Evolutionary conservation across 495 filamentous ascomycete species (phyloP).

Genomic region (Hypoxylon perforatum): DNA sequence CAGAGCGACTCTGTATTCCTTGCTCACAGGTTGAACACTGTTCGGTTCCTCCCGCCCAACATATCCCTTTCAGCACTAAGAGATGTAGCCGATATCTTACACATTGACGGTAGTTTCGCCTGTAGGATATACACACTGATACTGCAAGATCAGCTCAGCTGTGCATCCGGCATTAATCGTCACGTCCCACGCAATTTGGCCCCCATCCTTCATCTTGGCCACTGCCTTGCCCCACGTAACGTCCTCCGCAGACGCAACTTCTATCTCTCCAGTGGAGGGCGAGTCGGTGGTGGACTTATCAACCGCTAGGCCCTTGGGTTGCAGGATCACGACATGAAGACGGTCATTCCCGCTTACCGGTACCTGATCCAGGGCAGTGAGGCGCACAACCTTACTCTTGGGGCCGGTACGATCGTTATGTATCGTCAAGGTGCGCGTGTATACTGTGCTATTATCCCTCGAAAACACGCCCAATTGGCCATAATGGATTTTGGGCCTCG

Average conservation of each 20-base stretch:
- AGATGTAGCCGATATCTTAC: not conserved
- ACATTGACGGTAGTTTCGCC: conserved; percentile 46
- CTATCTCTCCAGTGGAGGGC: conserved; percentile 45
- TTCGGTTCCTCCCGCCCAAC: not conserved
- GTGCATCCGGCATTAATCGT: conserved; percentile 66
- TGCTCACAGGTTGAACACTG: too few relatives aligned
- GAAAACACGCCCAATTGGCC: conserved; percentile 61
- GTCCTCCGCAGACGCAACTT: conserved; percentile 28
- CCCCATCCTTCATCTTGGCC: conserved; percentile 64
- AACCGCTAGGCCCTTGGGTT: conserved; percentile 62
- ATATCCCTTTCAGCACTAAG: not conserved
- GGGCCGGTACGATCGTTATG: conserved; percentile 66
- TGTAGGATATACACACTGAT: conserved; percentile 67
- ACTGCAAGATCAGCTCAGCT: conserved; percentile 69
- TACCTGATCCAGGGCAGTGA: conserved; percentile 73
- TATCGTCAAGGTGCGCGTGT: conserved; percentile 66
- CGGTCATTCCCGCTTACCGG: conserved; percentile 74
- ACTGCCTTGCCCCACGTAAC: conserved; percentile 61
- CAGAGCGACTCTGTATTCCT: too few relatives aligned
- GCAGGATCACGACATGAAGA: conserved; percentile 63
- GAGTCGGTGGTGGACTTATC: conserved; percentile 59
- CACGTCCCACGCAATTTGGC: conserved; percentile 71
- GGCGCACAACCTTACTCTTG: conserved; percentile 56
- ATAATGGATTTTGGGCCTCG: conserved; percentile 68
- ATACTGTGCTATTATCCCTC: conserved; percentile 69